Base-by-base conservation (phyloP, 2,329 filamentous ascomycete species). In the Botrytis pseudocinerea region DNA sequence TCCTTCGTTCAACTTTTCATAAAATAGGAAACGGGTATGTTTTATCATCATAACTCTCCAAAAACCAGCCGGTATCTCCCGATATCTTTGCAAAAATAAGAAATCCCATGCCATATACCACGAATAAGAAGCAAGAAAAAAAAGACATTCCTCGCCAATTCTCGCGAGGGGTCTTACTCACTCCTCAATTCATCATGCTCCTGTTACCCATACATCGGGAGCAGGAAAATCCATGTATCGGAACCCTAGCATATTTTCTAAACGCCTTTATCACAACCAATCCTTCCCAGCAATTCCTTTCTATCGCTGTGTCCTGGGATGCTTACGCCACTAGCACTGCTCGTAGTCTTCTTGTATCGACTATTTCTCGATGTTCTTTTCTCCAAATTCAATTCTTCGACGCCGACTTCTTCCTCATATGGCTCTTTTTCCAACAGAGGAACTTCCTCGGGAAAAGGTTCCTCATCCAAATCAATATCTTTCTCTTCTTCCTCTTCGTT, bases 341-440 rank as follows among this genome's bases (percentile, higher is more conserved):
- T 78, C 5, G 77, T 51, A 40, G 75, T 75, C 70, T 81, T 81
- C 63, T 75, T 76, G 61, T 81, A 80, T 40, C 78, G 70, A 20
- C 73, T 74, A 10, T 75, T 75, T 48, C 74, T 78, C 16, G 73
- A 78, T 18, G 72, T 76, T 38, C 79, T 74, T 5, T 87, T 86
- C 80, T 88, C 88, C 75, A 93, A 85, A 76, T 92, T 89, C 70
- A 95, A 86, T 20, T 87, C 85, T 78, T 94, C 92, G 7, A 92
- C 91, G 38, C 91, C 91, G 0, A 94, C 91, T 80, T 94, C 92
- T 81, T 94, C 88, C 81, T 94, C 92, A 16, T 92, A 85, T 2
- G 89, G 83, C n/a, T 70, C 60, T 25, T 63, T 71, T 42, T 78
- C 75, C 18, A 75, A 74, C 7, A 76, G 20, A 4, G 71, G 51